Conservation (phyloP, 2,329 filamentous ascomycete species). For the Colletotrichum ledebouriae region DNA sequence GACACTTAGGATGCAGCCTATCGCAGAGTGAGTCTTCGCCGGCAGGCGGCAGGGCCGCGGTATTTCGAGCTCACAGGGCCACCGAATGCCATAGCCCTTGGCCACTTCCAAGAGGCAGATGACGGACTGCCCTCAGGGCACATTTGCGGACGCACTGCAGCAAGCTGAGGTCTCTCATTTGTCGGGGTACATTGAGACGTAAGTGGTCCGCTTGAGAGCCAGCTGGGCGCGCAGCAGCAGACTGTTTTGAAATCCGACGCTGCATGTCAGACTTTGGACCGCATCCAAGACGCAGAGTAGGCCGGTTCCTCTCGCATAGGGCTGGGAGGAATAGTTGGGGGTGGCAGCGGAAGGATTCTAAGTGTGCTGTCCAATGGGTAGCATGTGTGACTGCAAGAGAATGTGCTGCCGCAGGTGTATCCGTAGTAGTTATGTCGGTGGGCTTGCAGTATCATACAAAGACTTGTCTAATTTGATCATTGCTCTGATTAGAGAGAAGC, state of each 20-base stretch:
- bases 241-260: conserved; percentile 38
- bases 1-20: too few species aligned
- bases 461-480: conserved; percentile 5
- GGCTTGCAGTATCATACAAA: not conserved
- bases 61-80: conserved; percentile 19
- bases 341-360: conserved; percentile 42
- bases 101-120: conserved; percentile 36
- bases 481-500: not conserved
- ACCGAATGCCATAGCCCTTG: conserved; percentile 23
- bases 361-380: conserved; percentile 27
- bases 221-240: conserved; percentile 20
- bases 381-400: not conserved
- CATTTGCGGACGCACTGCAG: conserved; percentile 23
- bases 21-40: not conserved
- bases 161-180: conserved; percentile 25
- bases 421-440: not conserved
- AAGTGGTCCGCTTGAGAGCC: conserved; percentile 31
- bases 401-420: conserved; percentile 21
- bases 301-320: conserved; percentile 36
- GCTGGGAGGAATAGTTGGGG: conserved; percentile 37
- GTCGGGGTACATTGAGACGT: conserved; percentile 20
- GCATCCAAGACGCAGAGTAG: conserved; percentile 20
- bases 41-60: conserved; percentile 29
- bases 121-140: conserved; percentile 8
- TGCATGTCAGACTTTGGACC: conserved; percentile 40